phyloP scores from a whole-genome alignment of 768 basidiomycete genomes.

The Hemileccinum rubropunctum region DNA sequence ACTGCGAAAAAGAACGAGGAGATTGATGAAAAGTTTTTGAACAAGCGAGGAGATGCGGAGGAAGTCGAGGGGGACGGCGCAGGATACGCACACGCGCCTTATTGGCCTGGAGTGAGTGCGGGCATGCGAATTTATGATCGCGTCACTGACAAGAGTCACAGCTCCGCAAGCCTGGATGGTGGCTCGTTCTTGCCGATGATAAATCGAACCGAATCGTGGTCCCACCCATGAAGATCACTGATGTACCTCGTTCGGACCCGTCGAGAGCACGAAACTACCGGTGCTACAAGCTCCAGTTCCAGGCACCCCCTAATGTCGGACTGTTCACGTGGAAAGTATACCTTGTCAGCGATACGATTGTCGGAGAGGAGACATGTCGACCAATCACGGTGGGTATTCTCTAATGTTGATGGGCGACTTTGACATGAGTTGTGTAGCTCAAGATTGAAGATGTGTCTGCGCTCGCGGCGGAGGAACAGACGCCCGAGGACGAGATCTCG shows the following conservation, averaged over 20 bases:
- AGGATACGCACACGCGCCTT: slow-evolving; percentile 84
- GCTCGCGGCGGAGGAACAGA: slow-evolving; percentile 54
- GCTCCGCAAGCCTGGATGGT: slow-evolving; percentile 91
- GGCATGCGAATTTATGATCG: neutral
- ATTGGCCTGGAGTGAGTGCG: slow-evolving; percentile 79
- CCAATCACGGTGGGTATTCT: slow-evolving; percentile 65
- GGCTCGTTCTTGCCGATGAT: slow-evolving; percentile 86
- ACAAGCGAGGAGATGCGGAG: slow-evolving; percentile 59
- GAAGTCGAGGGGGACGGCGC: slow-evolving; percentile 47
- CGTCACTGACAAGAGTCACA: slow-evolving; percentile 26
- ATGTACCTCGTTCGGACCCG: slow-evolving; percentile 65
- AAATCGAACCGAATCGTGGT: slow-evolving; percentile 84
- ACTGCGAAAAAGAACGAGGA: slow-evolving; percentile 51
- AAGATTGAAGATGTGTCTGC: slow-evolving; percentile 75
- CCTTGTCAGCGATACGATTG: slow-evolving; percentile 83
- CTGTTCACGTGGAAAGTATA: slow-evolving; percentile 87
- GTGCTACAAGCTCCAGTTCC: slow-evolving; percentile 90
- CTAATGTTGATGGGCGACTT: neutral
- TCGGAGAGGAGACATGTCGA: slow-evolving; percentile 71
- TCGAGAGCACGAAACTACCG: slow-evolving; percentile 59
- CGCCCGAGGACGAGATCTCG: slow-evolving; percentile 88
- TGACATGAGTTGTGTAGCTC: slow-evolving; percentile 47
- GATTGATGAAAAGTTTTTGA: slow-evolving; percentile 70
- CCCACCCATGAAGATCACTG: slow-evolving; percentile 77
- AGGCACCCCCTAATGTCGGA: slow-evolving; percentile 83